phyloP scores from a whole-genome alignment of 306 rosid genomes.

The Hippophae gyantsensis region DNA sequence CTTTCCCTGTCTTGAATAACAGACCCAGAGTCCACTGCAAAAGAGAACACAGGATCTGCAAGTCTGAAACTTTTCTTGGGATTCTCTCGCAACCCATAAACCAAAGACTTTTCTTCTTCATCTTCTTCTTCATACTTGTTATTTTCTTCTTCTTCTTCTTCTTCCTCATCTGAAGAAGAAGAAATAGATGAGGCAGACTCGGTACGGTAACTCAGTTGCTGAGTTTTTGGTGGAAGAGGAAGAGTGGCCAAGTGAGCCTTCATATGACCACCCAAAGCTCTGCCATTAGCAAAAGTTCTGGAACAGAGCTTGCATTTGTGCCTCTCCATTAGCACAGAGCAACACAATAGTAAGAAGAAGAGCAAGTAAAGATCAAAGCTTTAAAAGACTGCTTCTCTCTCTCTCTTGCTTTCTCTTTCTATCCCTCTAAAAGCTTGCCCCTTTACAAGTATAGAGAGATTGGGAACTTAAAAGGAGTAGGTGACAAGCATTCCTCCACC shows the following conservation, averaged over 20 bases:
- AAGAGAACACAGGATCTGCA: slow-evolving; percentile 57
- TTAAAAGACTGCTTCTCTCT: not conserved
- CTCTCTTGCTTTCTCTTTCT: not conserved
- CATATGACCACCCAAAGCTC: slow-evolving; percentile 89
- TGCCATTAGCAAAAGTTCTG: slow-evolving; percentile 51
- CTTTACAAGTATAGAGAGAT: slow-evolving; percentile 27
- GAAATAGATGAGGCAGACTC: slow-evolving; percentile 21
- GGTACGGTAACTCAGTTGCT: slow-evolving; percentile 7
- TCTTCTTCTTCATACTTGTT: slow-evolving; percentile 5
- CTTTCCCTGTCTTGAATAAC: slow-evolving; percentile 73
- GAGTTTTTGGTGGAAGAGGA: slow-evolving; percentile 50
- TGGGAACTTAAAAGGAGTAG: slow-evolving; percentile 69
- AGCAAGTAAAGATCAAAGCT: no score
- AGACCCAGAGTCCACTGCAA: slow-evolving; percentile 29
- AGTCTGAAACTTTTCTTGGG: slow-evolving; percentile 49
- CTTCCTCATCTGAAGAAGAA: slow-evolving; percentile 28
- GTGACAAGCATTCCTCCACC: slow-evolving; percentile 94
- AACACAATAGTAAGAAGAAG: slow-evolving; percentile 1
- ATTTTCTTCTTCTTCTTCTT: slow-evolving; percentile 10
- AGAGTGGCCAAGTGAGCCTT: slow-evolving; percentile 60
- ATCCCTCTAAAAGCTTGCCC: slow-evolving; percentile 11
- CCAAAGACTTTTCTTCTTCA: slow-evolving; percentile 28
- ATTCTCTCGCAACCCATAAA: slow-evolving; percentile 51
- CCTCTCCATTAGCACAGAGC: slow-evolving; percentile 42
- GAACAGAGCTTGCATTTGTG: slow-evolving; percentile 85